Conservation (phyloP, 2,329 filamentous ascomycete genomes). For the Aspergillus sp. region DNA sequence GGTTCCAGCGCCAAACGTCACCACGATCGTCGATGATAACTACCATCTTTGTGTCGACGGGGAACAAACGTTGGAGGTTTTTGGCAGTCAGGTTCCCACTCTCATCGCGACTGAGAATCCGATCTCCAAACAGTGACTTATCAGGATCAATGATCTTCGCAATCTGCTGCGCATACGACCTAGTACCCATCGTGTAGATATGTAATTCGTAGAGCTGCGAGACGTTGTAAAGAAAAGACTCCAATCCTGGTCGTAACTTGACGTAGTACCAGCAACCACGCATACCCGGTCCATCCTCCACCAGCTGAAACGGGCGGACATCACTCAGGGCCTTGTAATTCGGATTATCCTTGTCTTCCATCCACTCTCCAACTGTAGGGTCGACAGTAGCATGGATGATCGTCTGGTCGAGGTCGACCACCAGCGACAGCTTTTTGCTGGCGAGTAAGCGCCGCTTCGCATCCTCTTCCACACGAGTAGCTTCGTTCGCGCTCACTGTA, state of each 20-base stretch:
- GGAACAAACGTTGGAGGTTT: constrained; percentile 82
- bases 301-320: constrained; percentile 77
- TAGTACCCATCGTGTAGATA: constrained; percentile 98
- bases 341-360: constrained; percentile 75
- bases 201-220: constrained; percentile 84
- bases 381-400: constrained; percentile 98
- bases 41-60: constrained; percentile 97
- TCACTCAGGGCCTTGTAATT: constrained; percentile 88
- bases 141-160: constrained; percentile 88
- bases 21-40: constrained; percentile 96
- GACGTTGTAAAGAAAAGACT: constrained; percentile 69
- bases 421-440: constrained; percentile 77
- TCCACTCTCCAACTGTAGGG: constrained; percentile 92
- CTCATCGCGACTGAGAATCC: constrained; percentile 93
- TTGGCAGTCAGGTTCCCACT: constrained; percentile 90
- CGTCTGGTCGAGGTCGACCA: constrained; percentile 95
- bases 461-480: constrained; percentile 73
- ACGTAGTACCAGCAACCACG: constrained; percentile 93
- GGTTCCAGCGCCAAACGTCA: constrained; percentile 90
- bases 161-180: constrained; percentile 89
- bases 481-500: constrained; percentile 75
- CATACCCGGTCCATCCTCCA: constrained; percentile 71
- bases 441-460: constrained; percentile 73
- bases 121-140: constrained; percentile 80
- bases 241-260: constrained; percentile 83